Evolutionary conservation across 2,329 filamentous ascomycete species (phyloP).

Genomic region (Aspergillus sp.): DNA sequence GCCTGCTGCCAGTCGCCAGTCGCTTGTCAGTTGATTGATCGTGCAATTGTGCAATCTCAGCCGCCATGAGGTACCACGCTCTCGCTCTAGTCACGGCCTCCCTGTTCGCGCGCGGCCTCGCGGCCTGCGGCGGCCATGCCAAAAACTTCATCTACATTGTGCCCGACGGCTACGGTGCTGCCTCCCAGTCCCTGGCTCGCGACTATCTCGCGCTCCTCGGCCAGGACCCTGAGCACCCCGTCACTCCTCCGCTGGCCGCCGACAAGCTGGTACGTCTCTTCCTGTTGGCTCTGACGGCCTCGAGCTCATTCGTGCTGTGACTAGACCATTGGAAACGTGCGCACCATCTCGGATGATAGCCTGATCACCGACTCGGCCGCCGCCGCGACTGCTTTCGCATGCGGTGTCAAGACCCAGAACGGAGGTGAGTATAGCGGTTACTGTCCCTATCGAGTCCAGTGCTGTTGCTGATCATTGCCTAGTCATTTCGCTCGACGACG

Average conservation of each 20-base stretch:
- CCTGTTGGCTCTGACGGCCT: too few relatives aligned
- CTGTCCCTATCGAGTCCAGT: too few relatives aligned
- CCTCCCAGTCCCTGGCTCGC: conserved; percentile 5
- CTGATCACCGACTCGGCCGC: conserved; percentile 6
- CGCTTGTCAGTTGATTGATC: too few relatives aligned
- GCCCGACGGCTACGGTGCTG: conserved; percentile 5
- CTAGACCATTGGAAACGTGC: conserved; percentile 4
- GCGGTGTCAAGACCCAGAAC: conserved; percentile 5
- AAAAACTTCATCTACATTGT: conserved; percentile 6
- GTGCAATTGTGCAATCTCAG: too few relatives aligned
- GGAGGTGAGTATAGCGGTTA: neutral
- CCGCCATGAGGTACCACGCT: too few relatives aligned
- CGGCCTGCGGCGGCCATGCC: too few relatives aligned
- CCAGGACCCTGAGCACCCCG: neutral
- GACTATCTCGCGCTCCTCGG: neutral
- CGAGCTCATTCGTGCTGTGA: too few relatives aligned
- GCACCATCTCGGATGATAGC: conserved; percentile 3
- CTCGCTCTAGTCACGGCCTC: too few relatives aligned
- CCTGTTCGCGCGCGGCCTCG: too few relatives aligned
- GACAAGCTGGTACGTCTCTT: neutral
- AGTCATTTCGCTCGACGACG: neutral
- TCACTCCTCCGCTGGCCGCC: neutral
- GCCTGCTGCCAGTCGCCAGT: too few relatives aligned
- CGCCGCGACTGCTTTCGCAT: conserved; percentile 3
- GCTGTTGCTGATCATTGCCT: neutral